phyloP scores from a whole-genome alignment of 345 rosid species.

The Arabis alpina region DNA sequence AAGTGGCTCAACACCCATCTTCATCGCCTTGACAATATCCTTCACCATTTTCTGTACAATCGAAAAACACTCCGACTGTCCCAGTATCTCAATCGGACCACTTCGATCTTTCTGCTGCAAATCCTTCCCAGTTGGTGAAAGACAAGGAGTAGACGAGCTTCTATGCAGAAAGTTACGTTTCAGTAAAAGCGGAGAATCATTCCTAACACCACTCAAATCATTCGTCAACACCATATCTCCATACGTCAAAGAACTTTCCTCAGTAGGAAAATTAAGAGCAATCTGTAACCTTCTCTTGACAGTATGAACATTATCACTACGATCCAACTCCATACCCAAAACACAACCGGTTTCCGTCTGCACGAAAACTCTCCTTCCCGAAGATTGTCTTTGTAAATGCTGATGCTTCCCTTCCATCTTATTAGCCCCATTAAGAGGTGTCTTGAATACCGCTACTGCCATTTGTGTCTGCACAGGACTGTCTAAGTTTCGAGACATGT shows the following conservation, averaged over 20 bases:
- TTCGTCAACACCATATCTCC: conserved; percentile 88
- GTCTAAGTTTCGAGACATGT: conserved; percentile 88
- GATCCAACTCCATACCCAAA: conserved; percentile 97
- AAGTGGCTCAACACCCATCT: conserved; percentile 82
- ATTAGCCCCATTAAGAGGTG: conserved; percentile 61
- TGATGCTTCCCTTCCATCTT: conserved; percentile 63
- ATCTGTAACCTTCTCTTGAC: conserved; percentile 94
- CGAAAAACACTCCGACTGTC: conserved; percentile 59
- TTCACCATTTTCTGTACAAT: conserved; percentile 59
- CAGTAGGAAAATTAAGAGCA: conserved; percentile 83
- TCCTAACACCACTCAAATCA: conserved; percentile 87
- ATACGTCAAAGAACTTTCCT: conserved; percentile 77
- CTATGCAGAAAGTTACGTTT: conserved; percentile 79
- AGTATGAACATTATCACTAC: conserved; percentile 87
- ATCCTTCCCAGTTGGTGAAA: conserved; percentile 88
- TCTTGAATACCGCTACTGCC: conserved; percentile 85
- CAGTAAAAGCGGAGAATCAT: conserved; percentile 85
- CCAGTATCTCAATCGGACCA: conserved; percentile 89
- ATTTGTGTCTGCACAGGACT: conserved; percentile 98
- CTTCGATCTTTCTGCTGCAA: conserved; percentile 79
- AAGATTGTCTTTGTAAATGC: conserved; percentile 50
- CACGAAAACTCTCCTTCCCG: conserved; percentile 90
- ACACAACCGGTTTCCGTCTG: conserved; percentile 98
- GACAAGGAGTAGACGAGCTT: conserved; percentile 98
- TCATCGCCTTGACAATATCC: conserved; percentile 81